phyloP scores from a whole-genome alignment of 2,329 filamentous ascomycete species.

The Stagonosporopsis chrysanthemi region DNA sequence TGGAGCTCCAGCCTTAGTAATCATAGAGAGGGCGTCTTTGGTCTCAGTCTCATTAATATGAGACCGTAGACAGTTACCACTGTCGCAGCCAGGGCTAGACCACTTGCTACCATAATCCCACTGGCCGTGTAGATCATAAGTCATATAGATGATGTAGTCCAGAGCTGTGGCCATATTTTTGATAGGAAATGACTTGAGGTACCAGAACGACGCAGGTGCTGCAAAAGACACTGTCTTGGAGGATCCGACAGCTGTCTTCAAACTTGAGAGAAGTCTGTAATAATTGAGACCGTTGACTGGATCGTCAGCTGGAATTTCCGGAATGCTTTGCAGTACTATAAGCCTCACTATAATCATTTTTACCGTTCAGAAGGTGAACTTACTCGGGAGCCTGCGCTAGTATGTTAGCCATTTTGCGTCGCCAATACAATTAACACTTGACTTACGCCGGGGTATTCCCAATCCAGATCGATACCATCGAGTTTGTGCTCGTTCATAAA shows the following conservation, averaged over 20 bases:
- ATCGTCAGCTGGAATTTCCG: not conserved
- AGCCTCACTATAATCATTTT: too few relatives aligned
- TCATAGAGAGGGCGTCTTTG: constrained; percentile 44
- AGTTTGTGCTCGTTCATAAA: not conserved
- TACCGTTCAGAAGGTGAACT: too few relatives aligned
- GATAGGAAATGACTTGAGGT: constrained; percentile 39
- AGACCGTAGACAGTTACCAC: constrained; percentile 40
- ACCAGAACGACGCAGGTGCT: constrained; percentile 41
- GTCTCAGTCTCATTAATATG: constrained; percentile 53
- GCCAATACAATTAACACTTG: too few relatives aligned
- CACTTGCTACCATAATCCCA: constrained; percentile 50
- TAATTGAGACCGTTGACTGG: constrained; percentile 34
- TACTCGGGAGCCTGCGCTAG: not conserved
- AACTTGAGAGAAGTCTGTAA: constrained; percentile 46
- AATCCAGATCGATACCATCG: constrained; percentile 56
- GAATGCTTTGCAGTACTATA: not conserved
- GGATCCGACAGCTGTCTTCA: not conserved
- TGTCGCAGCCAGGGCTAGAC: constrained; percentile 37
- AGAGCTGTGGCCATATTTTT: constrained; percentile 27
- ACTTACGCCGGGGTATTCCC: constrained; percentile 51
- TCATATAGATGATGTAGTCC: constrained; percentile 47
- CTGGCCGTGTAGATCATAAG: constrained; percentile 51
- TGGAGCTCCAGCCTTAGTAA: constrained; percentile 47
- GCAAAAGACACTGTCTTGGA: constrained; percentile 34
- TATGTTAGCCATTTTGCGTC: too few relatives aligned